Conservation (phyloP, 345 rosid genomes). For the Trapa incisa region DNA sequence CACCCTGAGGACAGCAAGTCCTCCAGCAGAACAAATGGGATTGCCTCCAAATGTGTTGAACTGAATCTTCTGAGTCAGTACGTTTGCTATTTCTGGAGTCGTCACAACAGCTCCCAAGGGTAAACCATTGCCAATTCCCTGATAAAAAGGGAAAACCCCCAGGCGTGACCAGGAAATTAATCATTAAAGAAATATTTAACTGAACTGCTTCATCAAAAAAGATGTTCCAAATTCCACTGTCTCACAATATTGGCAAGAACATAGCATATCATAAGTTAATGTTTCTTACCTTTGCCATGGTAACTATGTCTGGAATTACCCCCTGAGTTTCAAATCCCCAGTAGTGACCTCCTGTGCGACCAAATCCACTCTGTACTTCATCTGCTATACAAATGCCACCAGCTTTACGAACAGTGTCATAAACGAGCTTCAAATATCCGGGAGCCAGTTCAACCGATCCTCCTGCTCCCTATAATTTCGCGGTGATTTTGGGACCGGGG, state of each 20-base stretch:
- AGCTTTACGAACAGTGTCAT: slow-evolving; percentile 69
- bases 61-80: slow-evolving; percentile 72
- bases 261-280: neutral
- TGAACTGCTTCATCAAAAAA: neutral
- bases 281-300: slow-evolving; percentile 81
- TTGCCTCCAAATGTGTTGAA: slow-evolving; percentile 96
- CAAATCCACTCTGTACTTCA: slow-evolving; percentile 94
- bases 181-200: neutral
- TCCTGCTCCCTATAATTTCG: slow-evolving; percentile 57
- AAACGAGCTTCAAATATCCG: slow-evolving; percentile 69
- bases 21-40: slow-evolving; percentile 95
- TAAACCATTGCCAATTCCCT: slow-evolving; percentile 95
- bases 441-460: slow-evolving; percentile 96
- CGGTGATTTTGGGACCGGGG: neutral
- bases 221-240: neutral
- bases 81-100: slow-evolving; percentile 88
- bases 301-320: slow-evolving; percentile 87
- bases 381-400: slow-evolving; percentile 93
- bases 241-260: neutral
- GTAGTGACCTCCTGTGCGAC: slow-evolving; percentile 85
- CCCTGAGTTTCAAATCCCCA: slow-evolving; percentile 95
- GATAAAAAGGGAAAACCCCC: slow-evolving; percentile 3
- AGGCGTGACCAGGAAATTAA: neutral
- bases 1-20: slow-evolving; percentile 83
- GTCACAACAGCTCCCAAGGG: slow-evolving; percentile 95